Conservation (phyloP, 2,329 filamentous ascomycete species). For the Ceratocystis destructans region DNA sequence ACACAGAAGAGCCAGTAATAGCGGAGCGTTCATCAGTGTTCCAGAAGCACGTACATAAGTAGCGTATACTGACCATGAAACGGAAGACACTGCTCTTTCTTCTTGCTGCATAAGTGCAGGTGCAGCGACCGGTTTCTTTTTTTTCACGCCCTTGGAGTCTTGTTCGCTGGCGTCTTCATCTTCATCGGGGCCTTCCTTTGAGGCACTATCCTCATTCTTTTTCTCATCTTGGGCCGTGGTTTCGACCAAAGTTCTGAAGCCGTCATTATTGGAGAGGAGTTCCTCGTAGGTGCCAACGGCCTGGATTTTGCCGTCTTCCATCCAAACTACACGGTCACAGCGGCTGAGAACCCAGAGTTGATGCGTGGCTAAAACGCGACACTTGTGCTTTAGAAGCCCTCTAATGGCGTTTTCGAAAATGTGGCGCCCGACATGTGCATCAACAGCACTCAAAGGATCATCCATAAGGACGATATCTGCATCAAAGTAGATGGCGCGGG, state of each 20-base stretch:
- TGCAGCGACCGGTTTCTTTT: constrained; percentile 39
- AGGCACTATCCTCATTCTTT: constrained; percentile 39
- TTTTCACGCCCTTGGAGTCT: constrained; percentile 28
- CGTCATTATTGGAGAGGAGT: constrained; percentile 63
- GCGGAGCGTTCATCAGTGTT: constrained; percentile 51
- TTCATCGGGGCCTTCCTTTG: constrained; percentile 33
- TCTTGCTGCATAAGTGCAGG: constrained; percentile 53
- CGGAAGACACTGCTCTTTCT: constrained; percentile 58
- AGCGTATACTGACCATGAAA: constrained; percentile 66
- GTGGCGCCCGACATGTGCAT: constrained; percentile 55
- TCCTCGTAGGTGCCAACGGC: constrained; percentile 83
- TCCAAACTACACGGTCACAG: constrained; percentile 85
- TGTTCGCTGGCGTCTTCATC: constrained; percentile 30
- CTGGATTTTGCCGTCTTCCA: constrained; percentile 73
- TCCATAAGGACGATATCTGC: constrained; percentile 56
- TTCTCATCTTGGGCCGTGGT: constrained; percentile 58
- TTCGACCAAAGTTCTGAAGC: constrained; percentile 74
- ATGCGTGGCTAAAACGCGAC: constrained; percentile 82
- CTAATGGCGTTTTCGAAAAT: constrained; percentile 93
- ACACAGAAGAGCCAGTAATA: constrained; percentile 50
- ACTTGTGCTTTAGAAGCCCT: constrained; percentile 77
- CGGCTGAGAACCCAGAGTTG: constrained; percentile 84
- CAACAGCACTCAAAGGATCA: constrained; percentile 54
- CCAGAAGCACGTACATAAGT: constrained; percentile 67
- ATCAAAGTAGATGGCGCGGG: constrained; percentile 60